Evolutionary conservation across 257 asterid species (phyloP), one percentile per base, ranked within the genome.

Genomic region (Apocynum venetum): DNA sequence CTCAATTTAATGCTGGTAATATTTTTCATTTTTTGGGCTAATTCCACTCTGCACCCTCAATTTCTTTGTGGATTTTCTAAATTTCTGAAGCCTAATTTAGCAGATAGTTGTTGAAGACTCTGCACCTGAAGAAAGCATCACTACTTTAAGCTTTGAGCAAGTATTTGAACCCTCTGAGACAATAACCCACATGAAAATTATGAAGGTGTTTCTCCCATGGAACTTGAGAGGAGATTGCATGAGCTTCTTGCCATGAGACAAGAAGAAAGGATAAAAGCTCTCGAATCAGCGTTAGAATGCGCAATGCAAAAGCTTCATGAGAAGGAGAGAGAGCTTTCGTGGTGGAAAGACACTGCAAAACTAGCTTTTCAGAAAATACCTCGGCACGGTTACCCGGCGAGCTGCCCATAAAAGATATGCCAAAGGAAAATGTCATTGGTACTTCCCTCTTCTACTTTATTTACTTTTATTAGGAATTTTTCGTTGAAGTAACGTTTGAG

Each of bases 261-360:
- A 81, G 71, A 88, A 64, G 91, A 89, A 49, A 86, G 84, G 80
- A 93, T 93, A 64, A 76, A 65, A 57, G 94, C 89, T 78, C 90
- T 93, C 8, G 96, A 92, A 82, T 75, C 86, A 41, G 91, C 89
- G 75, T 72, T 92, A 35, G 88, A 87, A 9, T 79, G 77, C 40
- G 90, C 93, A 65, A 80, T 83, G 75, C 80, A 84, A 73, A 79
- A 87, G 67, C 87, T 91, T 59, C 84, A 82, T 31, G 87, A 85
- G 71, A 89, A 77, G 46, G 89, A 88, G 71, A 82, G 78, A 57
- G 93, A 91, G 82, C 82, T 91, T 20, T 77, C 79, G 9, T 83
- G 93, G 89, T 92, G 96, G 97, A 91, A 79, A 83, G 92, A 89
- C 25, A 80, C 95, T 17, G 94, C 89, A 6, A 77, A 85, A 19